These are phyloP conservation scores for Penicillium roqueforti DNA, from an alignment of 495 filamentous ascomycete genomes.

Conservation along the genomic window DNA sequence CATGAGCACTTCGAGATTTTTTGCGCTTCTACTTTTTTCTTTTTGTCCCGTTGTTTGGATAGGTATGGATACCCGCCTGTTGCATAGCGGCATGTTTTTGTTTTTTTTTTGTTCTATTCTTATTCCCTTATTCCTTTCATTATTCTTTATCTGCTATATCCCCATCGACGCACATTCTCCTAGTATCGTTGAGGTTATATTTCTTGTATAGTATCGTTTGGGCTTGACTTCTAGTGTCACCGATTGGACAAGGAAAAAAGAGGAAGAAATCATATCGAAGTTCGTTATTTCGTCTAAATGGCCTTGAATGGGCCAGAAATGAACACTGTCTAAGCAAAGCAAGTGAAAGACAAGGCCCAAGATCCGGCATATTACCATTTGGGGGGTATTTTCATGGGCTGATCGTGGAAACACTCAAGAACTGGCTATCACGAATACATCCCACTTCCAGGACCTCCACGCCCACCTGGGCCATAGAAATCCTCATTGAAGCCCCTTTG, in stretches of 20 bases:
- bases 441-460: neutral
- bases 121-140: slow-evolving; percentile 1
- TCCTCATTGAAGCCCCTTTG: slow-evolving; percentile 30
- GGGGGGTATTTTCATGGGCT: slow-evolving; percentile 2
- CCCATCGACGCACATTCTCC: neutral
- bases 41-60: slow-evolving; percentile 17
- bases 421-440: slow-evolving; percentile 10
- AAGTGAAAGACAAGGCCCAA: neutral
- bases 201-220: slow-evolving; percentile 17
- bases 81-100: slow-evolving; percentile 13
- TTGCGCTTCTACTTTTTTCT: slow-evolving; percentile 8
- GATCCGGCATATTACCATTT: neutral
- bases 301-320: neutral
- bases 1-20: slow-evolving; percentile 17
- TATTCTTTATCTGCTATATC: slow-evolving; percentile 6
- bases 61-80: slow-evolving; percentile 28
- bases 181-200: slow-evolving; percentile 1
- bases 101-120: slow-evolving; percentile 4
- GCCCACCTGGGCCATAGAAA: slow-evolving; percentile 12
- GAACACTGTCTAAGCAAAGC: neutral
- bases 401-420: neutral
- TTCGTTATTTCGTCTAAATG: slow-evolving; percentile 21
- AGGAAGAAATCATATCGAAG: neutral
- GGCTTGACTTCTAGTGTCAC: neutral
- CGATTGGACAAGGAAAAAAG: slow-evolving; percentile 3